Evolutionary conservation across 2,329 filamentous ascomycete genomes (phyloP).

Genomic region (Pseudopyricularia javanii): DNA sequence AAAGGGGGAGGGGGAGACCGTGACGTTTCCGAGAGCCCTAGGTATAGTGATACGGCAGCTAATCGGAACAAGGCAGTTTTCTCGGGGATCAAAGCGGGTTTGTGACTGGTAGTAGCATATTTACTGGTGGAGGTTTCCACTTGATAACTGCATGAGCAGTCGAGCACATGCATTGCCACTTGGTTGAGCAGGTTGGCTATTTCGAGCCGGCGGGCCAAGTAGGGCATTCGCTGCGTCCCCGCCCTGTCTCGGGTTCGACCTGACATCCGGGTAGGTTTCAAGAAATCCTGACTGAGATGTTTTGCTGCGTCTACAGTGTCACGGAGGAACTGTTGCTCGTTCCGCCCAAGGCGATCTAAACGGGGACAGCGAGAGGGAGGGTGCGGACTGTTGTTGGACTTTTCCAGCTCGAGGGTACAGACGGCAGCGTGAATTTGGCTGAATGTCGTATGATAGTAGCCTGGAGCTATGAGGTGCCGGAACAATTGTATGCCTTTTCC

Average conservation of each 20-base stretch:
- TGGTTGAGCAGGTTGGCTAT: neutral
- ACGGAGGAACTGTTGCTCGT: neutral
- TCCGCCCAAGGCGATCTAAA: neutral
- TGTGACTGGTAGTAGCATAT: too few species aligned
- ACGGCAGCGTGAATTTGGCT: neutral
- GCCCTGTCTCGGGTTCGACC: neutral
- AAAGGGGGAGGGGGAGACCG: too few species aligned
- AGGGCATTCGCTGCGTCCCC: neutral
- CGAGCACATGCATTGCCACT: neutral
- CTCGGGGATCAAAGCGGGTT: neutral
- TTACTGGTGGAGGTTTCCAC: neutral
- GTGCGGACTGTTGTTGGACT: neutral
- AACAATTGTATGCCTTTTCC: neutral
- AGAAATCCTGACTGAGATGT: neutral
- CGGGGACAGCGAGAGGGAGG: neutral
- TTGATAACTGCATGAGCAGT: neutral
- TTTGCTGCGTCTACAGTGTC: neutral
- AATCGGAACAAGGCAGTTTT: neutral
- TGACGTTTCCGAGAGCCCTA: too few species aligned
- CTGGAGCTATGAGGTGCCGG: neutral
- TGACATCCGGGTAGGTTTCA: neutral
- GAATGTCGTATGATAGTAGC: neutral
- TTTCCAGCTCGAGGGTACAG: neutral
- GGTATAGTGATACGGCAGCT: neutral
- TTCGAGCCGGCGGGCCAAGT: neutral